phyloP scores from a whole-genome alignment of 176 grass and related monocot species.

The Thinopyrum elongatum region DNA sequence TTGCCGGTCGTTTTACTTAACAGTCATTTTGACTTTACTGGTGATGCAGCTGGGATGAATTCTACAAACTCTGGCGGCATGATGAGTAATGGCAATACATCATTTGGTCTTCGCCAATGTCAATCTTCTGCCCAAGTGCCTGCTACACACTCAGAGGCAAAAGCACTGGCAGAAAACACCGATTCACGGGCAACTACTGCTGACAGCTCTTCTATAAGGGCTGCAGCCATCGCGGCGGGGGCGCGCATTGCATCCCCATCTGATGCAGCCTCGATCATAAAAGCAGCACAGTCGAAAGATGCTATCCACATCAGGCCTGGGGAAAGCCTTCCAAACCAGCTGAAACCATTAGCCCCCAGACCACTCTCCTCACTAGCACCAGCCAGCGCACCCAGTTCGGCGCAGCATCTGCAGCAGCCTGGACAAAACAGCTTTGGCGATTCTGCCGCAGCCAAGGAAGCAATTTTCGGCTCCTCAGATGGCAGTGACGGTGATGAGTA shows the following conservation, averaged over 20 bases:
- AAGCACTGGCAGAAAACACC: neutral
- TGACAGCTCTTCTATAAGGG: constrained; percentile 46
- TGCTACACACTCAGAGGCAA: constrained; percentile 22
- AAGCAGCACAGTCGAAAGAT: constrained; percentile 51
- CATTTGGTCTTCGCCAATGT: constrained; percentile 25
- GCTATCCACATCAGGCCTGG: constrained; percentile 46
- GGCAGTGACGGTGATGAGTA: constrained; percentile 35
- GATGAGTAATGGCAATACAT: constrained; percentile 33
- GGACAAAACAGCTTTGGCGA: constrained; percentile 27
- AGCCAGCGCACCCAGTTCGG: constrained; percentile 2
- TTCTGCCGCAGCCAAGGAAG: constrained; percentile 34
- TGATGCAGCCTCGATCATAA: constrained; percentile 59
- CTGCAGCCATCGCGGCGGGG: constrained; percentile 56
- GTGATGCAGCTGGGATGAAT: constrained; percentile 39
- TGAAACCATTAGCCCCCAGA: constrained; percentile 47
- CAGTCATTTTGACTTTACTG: constrained; percentile 12
- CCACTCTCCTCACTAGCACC: neutral
- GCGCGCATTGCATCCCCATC: constrained; percentile 54
- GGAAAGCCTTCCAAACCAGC: constrained; percentile 40
- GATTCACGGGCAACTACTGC: constrained; percentile 19
- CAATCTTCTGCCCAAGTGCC: constrained; percentile 26
- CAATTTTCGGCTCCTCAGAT: constrained; percentile 49
- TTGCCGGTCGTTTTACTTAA: constrained; percentile 8
- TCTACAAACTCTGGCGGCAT: constrained; percentile 6
- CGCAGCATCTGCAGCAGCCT: constrained; percentile 7